Evolutionary conservation across 176 grass and related monocot species (phyloP).

Genomic region (Raddia guianensis): DNA sequence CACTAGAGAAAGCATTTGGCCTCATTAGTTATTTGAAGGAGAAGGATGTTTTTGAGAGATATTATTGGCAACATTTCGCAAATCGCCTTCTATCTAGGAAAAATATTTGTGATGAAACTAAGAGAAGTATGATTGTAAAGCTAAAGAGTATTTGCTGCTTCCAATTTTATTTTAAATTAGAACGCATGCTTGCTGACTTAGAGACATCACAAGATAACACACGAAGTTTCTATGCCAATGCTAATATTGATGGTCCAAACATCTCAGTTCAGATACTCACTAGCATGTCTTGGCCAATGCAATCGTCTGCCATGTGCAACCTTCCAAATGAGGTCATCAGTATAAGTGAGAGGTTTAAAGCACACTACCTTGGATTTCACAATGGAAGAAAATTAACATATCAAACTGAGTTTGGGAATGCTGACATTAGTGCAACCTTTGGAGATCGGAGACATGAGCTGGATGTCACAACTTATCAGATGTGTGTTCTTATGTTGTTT

Average conservation of each 20-base stretch:
- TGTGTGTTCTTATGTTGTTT: constrained; percentile 30
- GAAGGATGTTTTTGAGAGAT: constrained; percentile 71
- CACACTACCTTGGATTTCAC: constrained; percentile 27
- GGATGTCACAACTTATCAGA: constrained; percentile 30
- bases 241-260: neutral
- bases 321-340: constrained; percentile 17
- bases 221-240: no score
- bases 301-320: constrained; percentile 26
- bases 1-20: constrained; percentile 59
- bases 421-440: constrained; percentile 27
- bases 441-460: constrained; percentile 26
- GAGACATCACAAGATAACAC: no score
- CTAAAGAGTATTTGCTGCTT: constrained; percentile 1
- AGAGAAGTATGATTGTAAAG: constrained; percentile 34
- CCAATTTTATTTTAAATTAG: neutral
- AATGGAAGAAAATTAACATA: constrained; percentile 31
- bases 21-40: constrained; percentile 63
- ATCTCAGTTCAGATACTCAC: constrained; percentile 36
- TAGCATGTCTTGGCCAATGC: constrained; percentile 31
- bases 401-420: constrained; percentile 22
- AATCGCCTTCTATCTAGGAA: constrained; percentile 27
- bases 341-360: constrained; percentile 7
- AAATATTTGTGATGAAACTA: constrained; percentile 3
- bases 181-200: neutral
- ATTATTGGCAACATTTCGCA: constrained; percentile 36